Conservation (phyloP, 352 stramenopile genomes). For the Pythium coloratum region DNA sequence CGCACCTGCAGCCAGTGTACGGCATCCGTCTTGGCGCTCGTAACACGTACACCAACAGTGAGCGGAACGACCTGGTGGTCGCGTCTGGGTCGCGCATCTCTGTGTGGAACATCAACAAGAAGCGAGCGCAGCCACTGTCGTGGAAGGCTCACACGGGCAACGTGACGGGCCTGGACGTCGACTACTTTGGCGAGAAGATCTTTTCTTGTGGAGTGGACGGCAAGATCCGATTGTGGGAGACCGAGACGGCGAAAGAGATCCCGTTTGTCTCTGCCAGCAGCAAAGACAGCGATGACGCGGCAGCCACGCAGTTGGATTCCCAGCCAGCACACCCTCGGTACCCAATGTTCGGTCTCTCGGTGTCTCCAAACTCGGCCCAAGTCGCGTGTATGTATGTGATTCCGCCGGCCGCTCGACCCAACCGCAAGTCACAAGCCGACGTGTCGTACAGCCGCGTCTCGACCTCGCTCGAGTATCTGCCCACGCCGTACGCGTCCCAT, state of each 20-base stretch:
- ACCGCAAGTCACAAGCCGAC: slow-evolving; percentile 80
- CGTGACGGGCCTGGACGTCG: slow-evolving; percentile 54
- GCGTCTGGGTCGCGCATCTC: slow-evolving; percentile 68
- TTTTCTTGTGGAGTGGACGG: slow-evolving; percentile 67
- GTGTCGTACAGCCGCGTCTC: slow-evolving; percentile 84
- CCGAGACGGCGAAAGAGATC: slow-evolving; percentile 34
- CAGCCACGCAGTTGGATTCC: neutral
- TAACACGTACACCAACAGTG: slow-evolving; percentile 55
- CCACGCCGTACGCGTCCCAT: slow-evolving; percentile 50
- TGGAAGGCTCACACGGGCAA: slow-evolving; percentile 77
- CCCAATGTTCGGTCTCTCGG: slow-evolving; percentile 65
- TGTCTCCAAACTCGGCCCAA: slow-evolving; percentile 74
- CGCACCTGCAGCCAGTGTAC: slow-evolving; percentile 67
- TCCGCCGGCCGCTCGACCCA: slow-evolving; percentile 72
- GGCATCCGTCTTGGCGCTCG: slow-evolving; percentile 48
- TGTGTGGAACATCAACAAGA: slow-evolving; percentile 68
- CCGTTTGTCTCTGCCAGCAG: slow-evolving; percentile 17
- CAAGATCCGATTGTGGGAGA: slow-evolving; percentile 63
- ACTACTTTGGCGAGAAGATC: slow-evolving; percentile 68
- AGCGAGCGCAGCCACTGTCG: slow-evolving; percentile 32
- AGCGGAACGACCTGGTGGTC: slow-evolving; percentile 52
- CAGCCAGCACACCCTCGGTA: slow-evolving; percentile 28
- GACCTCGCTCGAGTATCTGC: slow-evolving; percentile 69
- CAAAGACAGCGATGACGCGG: neutral
- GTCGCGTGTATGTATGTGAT: slow-evolving; percentile 70